Evolutionary conservation across 148 eudicot genomes (phyloP), one percentile per base, ranked within the genome.

Genomic region (Cornus suecica): DNA sequence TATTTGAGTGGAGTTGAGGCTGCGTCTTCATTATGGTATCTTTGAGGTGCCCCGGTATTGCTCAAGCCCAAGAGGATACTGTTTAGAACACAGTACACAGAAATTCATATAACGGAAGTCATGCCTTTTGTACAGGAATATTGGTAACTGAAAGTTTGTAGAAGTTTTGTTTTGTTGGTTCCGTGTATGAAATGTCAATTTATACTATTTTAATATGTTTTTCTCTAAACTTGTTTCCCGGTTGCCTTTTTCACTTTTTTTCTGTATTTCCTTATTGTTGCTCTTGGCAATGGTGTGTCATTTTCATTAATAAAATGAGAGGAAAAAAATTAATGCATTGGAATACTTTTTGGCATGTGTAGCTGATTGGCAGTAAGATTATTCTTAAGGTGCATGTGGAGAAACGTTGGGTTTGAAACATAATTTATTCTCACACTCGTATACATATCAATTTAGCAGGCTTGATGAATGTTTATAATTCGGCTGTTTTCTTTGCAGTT

Each of bases 401-500:
- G 52, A 45, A 45, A 10, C 15, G 52, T 45, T 45, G 52, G 52
- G 15, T 45, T 14, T 45, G 52, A 45, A 45, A 8, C 52, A 45
- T 45, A 10, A 45, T 8, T 13, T 45, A 45, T 9, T 13, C 52
- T 45, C 2, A 45, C 15, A 45, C 9, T 45, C 7, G 37, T 32
- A 1, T 32, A 1, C 37, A 32, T 8, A 32, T 32, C 37, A 32
- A 3, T 32, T 32, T 32, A 32, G 52, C 15, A 8, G 10, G 9
- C 15, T 45, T 45, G 52, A 2, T 56, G 20, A 15, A 56, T n/a
- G n/a, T 22, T 22, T 14, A 58, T 58, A 22, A 58, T 58, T 58
- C 62, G 24, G 20, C 51, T 23, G 65, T 41, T 51, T 0, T 70
- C 27, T 65, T 51, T 84, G 82, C 94, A 94, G 99, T 16, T 94